Evolutionary conservation across 805 yeast genomes (phyloP), one percentile per base, ranked within the genome.

Genomic region (Kuraishia piskuri): DNA sequence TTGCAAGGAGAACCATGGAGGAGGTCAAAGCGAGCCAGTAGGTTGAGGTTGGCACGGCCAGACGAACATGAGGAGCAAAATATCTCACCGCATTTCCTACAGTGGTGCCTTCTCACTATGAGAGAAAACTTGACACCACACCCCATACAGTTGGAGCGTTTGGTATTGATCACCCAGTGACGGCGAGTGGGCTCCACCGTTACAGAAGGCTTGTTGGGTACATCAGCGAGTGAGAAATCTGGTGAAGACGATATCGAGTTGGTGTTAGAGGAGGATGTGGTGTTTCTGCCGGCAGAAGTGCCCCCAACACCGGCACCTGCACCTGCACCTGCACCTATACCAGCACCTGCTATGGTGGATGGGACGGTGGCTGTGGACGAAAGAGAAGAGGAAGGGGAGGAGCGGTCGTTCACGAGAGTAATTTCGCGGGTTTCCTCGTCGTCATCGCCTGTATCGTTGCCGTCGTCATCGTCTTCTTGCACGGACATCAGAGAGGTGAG

Each of bases 151-250:
- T 66, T 66, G 52, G 62, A 57, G n/a, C 65, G 44, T n/a, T 61
- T 57, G 19, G 58, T 60, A 62, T 79, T 74, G 21, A 79, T 75
- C 56, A 73, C 73, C 84, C 84, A 80, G 61, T 78, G 83, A 14
- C 64, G 61, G 52, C 74, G 81, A 9, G 79, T 74, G 17, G 83
- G 83, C 57, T 77, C 82, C 14, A 65, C 55, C 19, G 53, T 31
- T 25, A 22, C 8, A 46, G 22, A 19, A 20, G 14, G 47, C 36
- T 10, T 31, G 47, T 36, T 4, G 5, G 52, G 22, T n/a, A 23
- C 46, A 20, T 17, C 19, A 9, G 46, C 8, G 6, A 40, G 22
- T 45, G 22, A 14, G 47, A 21, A 12, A 9, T 45, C 40, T 3
- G 40, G 40, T 14, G 40, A 31, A n/a, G 40, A 31, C 14, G 40